Percentiles rank a stretch among this genome's conserved stretches.
Evolutionary conservation across 2,329 filamentous ascomycete genomes (phyloP).

Genomic region (Didymella sp.): DNA sequence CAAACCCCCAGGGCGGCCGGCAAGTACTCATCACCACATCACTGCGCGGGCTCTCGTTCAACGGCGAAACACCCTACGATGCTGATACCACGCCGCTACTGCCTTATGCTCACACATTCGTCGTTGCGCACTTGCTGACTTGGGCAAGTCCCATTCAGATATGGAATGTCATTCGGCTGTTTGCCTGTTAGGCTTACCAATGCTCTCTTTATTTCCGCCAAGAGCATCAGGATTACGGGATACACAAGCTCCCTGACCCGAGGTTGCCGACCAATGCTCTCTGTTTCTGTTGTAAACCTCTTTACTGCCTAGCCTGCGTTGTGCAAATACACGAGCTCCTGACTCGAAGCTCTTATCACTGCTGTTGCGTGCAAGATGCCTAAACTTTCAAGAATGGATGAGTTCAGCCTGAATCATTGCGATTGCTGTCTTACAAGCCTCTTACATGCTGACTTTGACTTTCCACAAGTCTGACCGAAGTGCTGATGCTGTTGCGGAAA

Average conservation of each 20-base stretch:
- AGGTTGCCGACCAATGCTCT: conserved; percentile 22
- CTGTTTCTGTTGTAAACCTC: conserved; percentile 7
- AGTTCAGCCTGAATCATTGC: neutral
- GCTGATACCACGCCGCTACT: conserved; percentile 9
- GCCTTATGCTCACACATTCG: conserved; percentile 18
- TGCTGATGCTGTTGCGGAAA: conserved; percentile 15
- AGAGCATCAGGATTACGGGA: conserved; percentile 23
- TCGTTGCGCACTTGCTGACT: conserved; percentile 23
- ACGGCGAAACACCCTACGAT: conserved; percentile 7
- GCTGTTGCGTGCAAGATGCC: neutral
- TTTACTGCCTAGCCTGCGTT: conserved; percentile 9
- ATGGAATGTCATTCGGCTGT: conserved; percentile 17
- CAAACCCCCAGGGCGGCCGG: neutral
- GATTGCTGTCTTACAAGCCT: neutral
- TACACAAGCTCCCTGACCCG: conserved; percentile 27
- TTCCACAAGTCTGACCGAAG: neutral
- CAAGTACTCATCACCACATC: conserved; percentile 7
- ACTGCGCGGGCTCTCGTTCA: conserved; percentile 7
- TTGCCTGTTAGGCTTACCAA: conserved; percentile 30
- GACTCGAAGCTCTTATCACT: neutral
- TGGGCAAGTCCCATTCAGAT: conserved; percentile 20
- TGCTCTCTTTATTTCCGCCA: conserved; percentile 22
- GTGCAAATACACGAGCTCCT: conserved; percentile 10
- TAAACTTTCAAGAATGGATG: neutral
- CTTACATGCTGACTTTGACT: neutral